phyloP scores from a whole-genome alignment of 2,329 filamentous ascomycete species.

The Aspergillus fumigatus region DNA sequence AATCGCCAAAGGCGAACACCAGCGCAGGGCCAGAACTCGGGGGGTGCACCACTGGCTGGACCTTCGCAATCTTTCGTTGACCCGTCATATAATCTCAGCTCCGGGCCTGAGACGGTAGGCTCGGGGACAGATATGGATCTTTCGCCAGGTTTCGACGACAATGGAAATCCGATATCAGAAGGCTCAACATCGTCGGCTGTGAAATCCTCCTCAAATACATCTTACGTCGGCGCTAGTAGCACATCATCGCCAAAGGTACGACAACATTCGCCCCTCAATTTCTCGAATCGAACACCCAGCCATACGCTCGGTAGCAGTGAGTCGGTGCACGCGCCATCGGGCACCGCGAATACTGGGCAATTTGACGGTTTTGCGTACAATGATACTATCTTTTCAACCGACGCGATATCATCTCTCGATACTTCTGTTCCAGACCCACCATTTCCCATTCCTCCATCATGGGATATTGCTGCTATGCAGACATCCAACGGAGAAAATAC shows the following conservation, averaged over 20 bases:
- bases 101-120: slow-evolving; percentile 3
- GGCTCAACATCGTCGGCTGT: slow-evolving; percentile 34
- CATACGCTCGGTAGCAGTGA: slow-evolving; percentile 14
- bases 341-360: slow-evolving; percentile 12
- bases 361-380: slow-evolving; percentile 13
- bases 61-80: slow-evolving; percentile 8
- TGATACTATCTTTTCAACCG: slow-evolving; percentile 14
- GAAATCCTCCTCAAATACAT: slow-evolving; percentile 35
- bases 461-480: slow-evolving; percentile 24
- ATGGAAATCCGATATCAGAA: slow-evolving; percentile 27
- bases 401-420: slow-evolving; percentile 11
- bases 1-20: slow-evolving; percentile 19
- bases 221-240: slow-evolving; percentile 28
- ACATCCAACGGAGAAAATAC: slow-evolving; percentile 10
- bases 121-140: slow-evolving; percentile 27
- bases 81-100: slow-evolving; percentile 2
- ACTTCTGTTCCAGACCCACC: slow-evolving; percentile 17
- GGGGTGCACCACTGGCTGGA: not conserved
- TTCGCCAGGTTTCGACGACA: slow-evolving; percentile 29
- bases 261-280: slow-evolving; percentile 11
- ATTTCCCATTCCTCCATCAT: slow-evolving; percentile 24
- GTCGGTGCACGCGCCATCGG: slow-evolving; percentile 10
- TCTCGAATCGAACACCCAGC: slow-evolving; percentile 8
- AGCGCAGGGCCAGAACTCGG: not conserved
- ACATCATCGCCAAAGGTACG: slow-evolving; percentile 22